Conservation (phyloP, 2,329 filamentous ascomycete species). For the Colletotrichum ledebouriae region DNA sequence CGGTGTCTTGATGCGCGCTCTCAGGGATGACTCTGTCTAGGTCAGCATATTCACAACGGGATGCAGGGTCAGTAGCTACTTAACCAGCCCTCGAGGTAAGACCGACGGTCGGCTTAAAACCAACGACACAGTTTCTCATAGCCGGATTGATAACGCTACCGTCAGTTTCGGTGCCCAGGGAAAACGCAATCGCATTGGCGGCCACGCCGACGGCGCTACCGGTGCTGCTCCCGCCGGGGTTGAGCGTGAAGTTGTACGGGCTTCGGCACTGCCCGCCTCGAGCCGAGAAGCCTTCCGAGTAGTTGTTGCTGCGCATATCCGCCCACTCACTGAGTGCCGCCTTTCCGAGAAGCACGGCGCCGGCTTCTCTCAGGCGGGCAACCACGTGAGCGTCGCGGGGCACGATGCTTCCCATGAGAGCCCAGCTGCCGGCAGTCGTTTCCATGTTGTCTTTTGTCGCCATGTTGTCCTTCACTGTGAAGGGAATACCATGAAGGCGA, state of each 20-base stretch:
- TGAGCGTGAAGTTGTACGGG: conserved; percentile 77
- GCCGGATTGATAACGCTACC: conserved; percentile 80
- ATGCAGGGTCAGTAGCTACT: neutral
- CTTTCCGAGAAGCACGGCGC: conserved; percentile 79
- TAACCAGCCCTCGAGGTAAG: conserved; percentile 72
- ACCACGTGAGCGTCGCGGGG: conserved; percentile 78
- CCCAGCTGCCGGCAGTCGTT: conserved; percentile 79
- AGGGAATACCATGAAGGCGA: conserved; percentile 81
- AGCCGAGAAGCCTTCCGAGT: conserved; percentile 76
- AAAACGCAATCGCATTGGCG: conserved; percentile 72
- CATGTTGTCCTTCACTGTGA: conserved; percentile 81
- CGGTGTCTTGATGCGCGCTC: conserved; percentile 75
- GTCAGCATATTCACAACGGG: neutral
- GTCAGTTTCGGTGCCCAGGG: conserved; percentile 82
- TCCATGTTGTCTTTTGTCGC: conserved; percentile 77
- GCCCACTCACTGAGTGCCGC: conserved; percentile 81
- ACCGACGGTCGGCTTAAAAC: conserved; percentile 82
- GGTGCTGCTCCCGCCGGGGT: conserved; percentile 77
- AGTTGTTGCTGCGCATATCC: conserved; percentile 75
- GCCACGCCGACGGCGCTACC: conserved; percentile 76
- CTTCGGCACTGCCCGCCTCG: conserved; percentile 74
- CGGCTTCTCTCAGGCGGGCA: conserved; percentile 70
- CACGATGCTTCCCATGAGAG: conserved; percentile 74
- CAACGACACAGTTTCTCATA: conserved; percentile 76
- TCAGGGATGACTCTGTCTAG: conserved; percentile 70